phyloP scores from a whole-genome alignment of 805 yeast genomes.

The Yarrowia keelungensis region DNA sequence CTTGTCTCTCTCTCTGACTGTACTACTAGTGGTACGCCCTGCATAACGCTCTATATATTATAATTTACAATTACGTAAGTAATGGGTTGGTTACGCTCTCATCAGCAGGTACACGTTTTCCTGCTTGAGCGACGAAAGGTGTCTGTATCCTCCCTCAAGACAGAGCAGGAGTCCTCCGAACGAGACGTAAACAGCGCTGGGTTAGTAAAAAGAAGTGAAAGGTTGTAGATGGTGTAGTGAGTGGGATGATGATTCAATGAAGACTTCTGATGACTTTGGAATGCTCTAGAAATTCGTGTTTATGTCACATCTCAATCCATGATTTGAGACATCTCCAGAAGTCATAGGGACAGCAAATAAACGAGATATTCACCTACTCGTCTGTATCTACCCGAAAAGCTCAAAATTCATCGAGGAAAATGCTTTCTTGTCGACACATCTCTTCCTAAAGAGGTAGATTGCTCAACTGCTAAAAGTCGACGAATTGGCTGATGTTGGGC shows the following conservation, averaged over 20 bases:
- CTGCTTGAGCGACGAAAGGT: constrained; percentile 86
- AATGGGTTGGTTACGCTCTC: constrained; percentile 54
- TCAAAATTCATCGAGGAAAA: background rate
- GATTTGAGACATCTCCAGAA: background rate
- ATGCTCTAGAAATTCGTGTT: no score
- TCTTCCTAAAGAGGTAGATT: background rate
- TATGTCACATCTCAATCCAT: no score
- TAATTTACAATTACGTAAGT: constrained; percentile 35
- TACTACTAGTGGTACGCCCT: constrained; percentile 29
- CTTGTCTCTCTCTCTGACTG: background rate
- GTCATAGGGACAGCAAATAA: no score
- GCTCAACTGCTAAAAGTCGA: background rate
- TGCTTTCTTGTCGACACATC: background rate
- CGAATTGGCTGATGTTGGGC: background rate
- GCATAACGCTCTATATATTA: constrained; percentile 39
- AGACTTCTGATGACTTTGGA: no score
- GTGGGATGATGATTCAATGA: no score
- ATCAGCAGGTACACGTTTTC: constrained; percentile 90
- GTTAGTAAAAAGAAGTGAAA: constrained; percentile 7
- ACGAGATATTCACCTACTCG: no score
- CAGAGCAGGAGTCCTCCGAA: constrained; percentile 95
- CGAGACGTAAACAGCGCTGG: constrained; percentile 87
- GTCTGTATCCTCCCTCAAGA: constrained; percentile 92
- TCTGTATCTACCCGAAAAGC: no score
- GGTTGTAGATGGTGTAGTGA: no score